Evolutionary conservation across 176 grass and related monocot species (phyloP), one percentile per base, ranked within the genome.

Genomic region (Luzula sylvatica): DNA sequence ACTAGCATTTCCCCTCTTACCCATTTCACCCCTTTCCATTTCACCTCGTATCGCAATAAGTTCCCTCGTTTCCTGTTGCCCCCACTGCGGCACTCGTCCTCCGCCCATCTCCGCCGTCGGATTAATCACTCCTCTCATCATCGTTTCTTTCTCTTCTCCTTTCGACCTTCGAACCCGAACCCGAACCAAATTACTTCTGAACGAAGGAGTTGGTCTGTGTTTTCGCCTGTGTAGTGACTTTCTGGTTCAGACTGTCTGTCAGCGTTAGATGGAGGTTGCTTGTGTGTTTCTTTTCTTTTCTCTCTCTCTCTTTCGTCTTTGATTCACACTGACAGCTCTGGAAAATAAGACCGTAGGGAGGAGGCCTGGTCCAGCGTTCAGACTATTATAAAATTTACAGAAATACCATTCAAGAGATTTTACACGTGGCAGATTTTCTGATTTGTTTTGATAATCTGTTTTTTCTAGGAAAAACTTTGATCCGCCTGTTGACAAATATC

Each of bases 41-140:
- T 89, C 77, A 11, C 74, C 74, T 47, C 84, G 78, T 24, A 80
- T 73, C 27, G 45, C 23, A 60, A 96, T 86, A 9, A 96, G 67
- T 50, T 89, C 84, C 74, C 71, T 69, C 67, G 84, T 82, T 77
- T 96, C 90, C 70, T 86, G 81, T 24, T 24, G 53, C 26, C 80
- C 72, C 90, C 84, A 89, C 70, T 79, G 84, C 32, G 67, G 70
- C 67, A 89, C 81, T 50, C 71, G 69, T 66, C 87, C 61, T 43
- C 18, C 24, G 38, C 21, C 54, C 68, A 44, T 49, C 40, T 38
- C 52, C 17, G 22, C 20, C 28, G 15, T 4, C 30, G 30, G 30
- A 35, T 4, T 35, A 35, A 35, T 64, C 76, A 5, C 67, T 43
- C 68, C 30, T 43, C 72, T 27, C 41, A 47, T 70, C 61, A 65